Percentiles rank a stretch among this genome's conserved stretches.
Evolutionary conservation across 2,329 filamentous ascomycete genomes (phyloP).

Genomic region (Ceratocystiopsis minuta): DNA sequence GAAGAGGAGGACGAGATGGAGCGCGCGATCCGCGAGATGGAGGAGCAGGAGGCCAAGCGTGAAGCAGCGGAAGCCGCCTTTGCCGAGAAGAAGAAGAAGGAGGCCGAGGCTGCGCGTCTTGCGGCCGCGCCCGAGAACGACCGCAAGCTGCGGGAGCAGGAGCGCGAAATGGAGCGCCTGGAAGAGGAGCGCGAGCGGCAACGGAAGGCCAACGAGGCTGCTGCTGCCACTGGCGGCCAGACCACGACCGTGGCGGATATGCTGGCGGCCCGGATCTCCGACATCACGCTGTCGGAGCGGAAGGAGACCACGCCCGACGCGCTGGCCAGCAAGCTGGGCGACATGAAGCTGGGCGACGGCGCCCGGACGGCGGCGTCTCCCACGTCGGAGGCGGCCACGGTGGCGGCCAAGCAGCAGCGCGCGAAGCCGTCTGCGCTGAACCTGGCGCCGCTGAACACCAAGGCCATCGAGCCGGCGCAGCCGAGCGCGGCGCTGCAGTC

Average conservation of each 20-base stretch:
- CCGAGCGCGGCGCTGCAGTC: constrained; percentile 88
- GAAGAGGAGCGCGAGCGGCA: constrained; percentile 52
- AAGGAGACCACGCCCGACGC: constrained; percentile 27
- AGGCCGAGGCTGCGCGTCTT: constrained; percentile 7
- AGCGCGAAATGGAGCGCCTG: constrained; percentile 52
- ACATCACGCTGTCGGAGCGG: constrained; percentile 21
- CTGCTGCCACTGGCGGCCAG: constrained; percentile 20
- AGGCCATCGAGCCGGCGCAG: constrained; percentile 75
- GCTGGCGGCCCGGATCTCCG: constrained; percentile 23
- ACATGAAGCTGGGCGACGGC: constrained; percentile 25
- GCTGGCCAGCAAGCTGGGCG: constrained; percentile 32
- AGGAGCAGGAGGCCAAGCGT: constrained; percentile 9
- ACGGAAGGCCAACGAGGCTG: constrained; percentile 30
- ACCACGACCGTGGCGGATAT: constrained; percentile 32
- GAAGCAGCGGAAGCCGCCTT: constrained; percentile 9
- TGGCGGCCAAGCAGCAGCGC: constrained; percentile 41
- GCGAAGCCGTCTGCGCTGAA: constrained; percentile 77
- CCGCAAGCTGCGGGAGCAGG: constrained; percentile 49
- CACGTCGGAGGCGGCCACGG: constrained; percentile 19
- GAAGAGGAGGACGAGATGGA: constrained; percentile 21
- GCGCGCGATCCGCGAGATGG: constrained; percentile 12
- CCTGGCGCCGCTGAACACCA: constrained; percentile 63
- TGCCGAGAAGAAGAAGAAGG: constrained; percentile 6
- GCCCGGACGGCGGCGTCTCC: constrained; percentile 14
- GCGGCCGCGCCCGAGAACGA: constrained; percentile 9